phyloP scores from a whole-genome alignment of 23 red algal species.

The Gracilaria domingensis region DNA sequence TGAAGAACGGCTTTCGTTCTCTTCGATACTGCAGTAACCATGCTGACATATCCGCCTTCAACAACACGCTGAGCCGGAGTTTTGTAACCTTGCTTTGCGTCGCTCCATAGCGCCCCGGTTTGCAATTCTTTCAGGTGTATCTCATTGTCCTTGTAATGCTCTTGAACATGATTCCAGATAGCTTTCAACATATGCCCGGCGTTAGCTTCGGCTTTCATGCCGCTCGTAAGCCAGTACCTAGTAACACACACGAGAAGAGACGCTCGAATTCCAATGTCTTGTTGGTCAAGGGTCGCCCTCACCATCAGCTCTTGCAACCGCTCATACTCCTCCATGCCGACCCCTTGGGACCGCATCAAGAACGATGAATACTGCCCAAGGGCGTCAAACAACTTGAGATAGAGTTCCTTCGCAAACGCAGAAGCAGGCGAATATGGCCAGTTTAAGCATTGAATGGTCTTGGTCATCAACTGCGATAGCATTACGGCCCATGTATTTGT shows the following conservation, averaged over 20 bases:
- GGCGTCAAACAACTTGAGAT: conserved; percentile 75
- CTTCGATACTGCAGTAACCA: conserved; percentile 49
- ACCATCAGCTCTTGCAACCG: conserved; percentile 71
- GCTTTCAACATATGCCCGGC: conserved; percentile 77
- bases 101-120: conserved; percentile 71
- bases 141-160: conserved; percentile 72
- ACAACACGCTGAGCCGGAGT: conserved; percentile 36
- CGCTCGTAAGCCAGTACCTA: conserved; percentile 68
- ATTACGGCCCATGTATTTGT: conserved; percentile 72
- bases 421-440: conserved; percentile 67
- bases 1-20: conserved; percentile 54
- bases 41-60: conserved; percentile 70
- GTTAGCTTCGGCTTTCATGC: conserved; percentile 80
- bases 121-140: conserved; percentile 46
- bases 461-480: conserved; percentile 55
- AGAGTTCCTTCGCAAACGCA: conserved; percentile 65
- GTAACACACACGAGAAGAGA: conserved; percentile 70
- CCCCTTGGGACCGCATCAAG: conserved; percentile 45
- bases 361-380: conserved; percentile 79
- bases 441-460: conserved; percentile 43
- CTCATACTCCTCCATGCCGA: conserved; percentile 76
- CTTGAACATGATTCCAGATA: conserved; percentile 76
- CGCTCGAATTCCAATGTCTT: conserved; percentile 68
- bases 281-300: conserved; percentile 50
- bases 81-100: conserved; percentile 52